These are phyloP conservation scores for Thelonectria olida DNA, from an alignment of 2,329 filamentous ascomycete genomes.

Conservation along the genomic window DNA sequence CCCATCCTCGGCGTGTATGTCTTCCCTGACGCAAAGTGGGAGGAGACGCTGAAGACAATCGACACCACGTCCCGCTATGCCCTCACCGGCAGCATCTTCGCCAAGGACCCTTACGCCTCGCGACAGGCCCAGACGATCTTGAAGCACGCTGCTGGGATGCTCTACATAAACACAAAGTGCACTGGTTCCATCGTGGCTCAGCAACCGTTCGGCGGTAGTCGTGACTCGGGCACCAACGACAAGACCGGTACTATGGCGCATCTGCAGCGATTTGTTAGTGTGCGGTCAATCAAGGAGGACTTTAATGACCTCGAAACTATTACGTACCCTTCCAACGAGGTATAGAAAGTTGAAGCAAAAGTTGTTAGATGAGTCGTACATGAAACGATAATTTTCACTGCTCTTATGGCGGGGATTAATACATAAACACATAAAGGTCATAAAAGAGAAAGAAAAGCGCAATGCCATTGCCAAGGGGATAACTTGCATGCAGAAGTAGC, in stretches of 20 bases:
- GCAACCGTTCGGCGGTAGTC: slow-evolving; percentile 72
- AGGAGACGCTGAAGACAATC: slow-evolving; percentile 24
- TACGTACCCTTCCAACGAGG: slow-evolving; percentile 30
- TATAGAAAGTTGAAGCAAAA: too few species aligned
- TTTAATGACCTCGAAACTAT: slow-evolving; percentile 51
- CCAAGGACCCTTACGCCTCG: slow-evolving; percentile 68
- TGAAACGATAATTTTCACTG: too few species aligned
- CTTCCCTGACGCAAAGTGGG: slow-evolving; percentile 52
- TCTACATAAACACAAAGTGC: slow-evolving; percentile 72
- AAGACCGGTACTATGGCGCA: slow-evolving; percentile 70
- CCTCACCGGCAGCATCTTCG: slow-evolving; percentile 77
- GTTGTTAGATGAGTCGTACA: too few species aligned
- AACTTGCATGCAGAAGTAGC: too few species aligned
- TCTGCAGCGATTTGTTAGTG: slow-evolving; percentile 67
- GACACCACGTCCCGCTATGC: slow-evolving; percentile 34
- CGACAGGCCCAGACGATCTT: slow-evolving; percentile 71
- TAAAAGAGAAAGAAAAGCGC: too few species aligned
- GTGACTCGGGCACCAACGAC: slow-evolving; percentile 73
- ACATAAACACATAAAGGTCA: too few species aligned
- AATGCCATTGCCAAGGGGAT: too few species aligned
- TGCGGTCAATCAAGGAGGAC: slow-evolving; percentile 74
- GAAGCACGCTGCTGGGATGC: slow-evolving; percentile 70
- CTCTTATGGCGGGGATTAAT: too few species aligned
- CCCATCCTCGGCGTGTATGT: slow-evolving; percentile 57
- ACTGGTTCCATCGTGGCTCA: slow-evolving; percentile 73